Conservation (phyloP, 169 alveolate genomes). For the Cryptosporidium xiaoi region DNA sequence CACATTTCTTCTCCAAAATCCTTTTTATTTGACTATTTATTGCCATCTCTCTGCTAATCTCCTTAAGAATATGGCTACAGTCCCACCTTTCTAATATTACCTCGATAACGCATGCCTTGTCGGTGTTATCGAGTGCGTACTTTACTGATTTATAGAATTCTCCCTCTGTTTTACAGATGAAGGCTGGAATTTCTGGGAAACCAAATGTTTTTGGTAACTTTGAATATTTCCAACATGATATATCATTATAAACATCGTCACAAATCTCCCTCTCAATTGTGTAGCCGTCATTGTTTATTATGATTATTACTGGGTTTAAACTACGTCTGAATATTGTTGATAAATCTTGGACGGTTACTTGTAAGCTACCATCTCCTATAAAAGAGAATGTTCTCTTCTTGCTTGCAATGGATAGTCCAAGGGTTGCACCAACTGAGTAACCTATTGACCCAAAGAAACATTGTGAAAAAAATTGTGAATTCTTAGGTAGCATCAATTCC, state of each 20-base stretch:
- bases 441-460: constrained; percentile 79
- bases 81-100: constrained; percentile 75
- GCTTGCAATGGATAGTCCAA: constrained; percentile 76
- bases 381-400: constrained; percentile 67
- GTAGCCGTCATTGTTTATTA: constrained; percentile 78
- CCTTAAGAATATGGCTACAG: constrained; percentile 70
- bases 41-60: constrained; percentile 77
- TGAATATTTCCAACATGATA: constrained; percentile 76
- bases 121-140: constrained; percentile 38
- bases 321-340: constrained; percentile 77
- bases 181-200: constrained; percentile 50
- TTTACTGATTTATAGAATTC: constrained; percentile 52
- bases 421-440: constrained; percentile 78
- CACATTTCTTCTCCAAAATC: too few species aligned
- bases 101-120: constrained; percentile 74
- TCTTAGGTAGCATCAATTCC: constrained; percentile 75
- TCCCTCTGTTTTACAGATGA: constrained; percentile 72
- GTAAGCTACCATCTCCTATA: constrained; percentile 80
- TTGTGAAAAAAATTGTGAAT: constrained; percentile 76
- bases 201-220: constrained; percentile 61
- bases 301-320: constrained; percentile 72
- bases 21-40: constrained; percentile 35
- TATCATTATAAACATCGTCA: constrained; percentile 77
- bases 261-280: constrained; percentile 78
- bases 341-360: constrained; percentile 79